phyloP scores from a whole-genome alignment of 768 basidiomycete species.

The Boletus sp. region DNA sequence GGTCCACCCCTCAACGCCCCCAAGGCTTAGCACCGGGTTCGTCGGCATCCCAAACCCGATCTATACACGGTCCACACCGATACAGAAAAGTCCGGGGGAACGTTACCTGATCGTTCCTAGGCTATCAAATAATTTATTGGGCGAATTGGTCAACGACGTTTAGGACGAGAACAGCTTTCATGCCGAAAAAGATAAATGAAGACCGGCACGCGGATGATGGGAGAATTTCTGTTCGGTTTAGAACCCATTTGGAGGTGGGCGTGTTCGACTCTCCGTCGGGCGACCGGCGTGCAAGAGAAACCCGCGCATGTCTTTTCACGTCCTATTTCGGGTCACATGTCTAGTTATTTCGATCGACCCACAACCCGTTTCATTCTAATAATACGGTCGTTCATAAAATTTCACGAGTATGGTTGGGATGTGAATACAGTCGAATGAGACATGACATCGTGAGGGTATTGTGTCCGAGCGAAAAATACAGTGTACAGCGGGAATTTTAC shows the following conservation, averaged over 20 bases:
- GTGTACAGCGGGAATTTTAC: not conserved
- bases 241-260: not conserved
- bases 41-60: too few relatives aligned
- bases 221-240: not conserved
- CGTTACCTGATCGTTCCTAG: too few relatives aligned
- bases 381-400: constrained; percentile 3
- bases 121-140: too few relatives aligned
- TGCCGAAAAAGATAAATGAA: too few relatives aligned
- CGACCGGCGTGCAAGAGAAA: not conserved
- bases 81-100: too few relatives aligned
- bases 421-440: constrained; percentile 6
- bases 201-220: too few relatives aligned
- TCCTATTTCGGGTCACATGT: not conserved
- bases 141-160: too few relatives aligned
- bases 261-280: constrained; percentile 5
- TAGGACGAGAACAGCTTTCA: too few relatives aligned
- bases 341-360: not conserved
- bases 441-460: constrained; percentile 12
- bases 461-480: constrained; percentile 7
- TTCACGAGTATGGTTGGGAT: not conserved
- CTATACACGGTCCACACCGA: too few relatives aligned
- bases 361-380: not conserved
- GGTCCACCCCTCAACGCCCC: too few relatives aligned
- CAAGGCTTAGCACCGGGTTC: too few relatives aligned
- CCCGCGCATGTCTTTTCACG: not conserved